These are phyloP conservation scores for Miscanthus sacchariflorus DNA, from an alignment of 202 grass and related monocot genomes.

Conservation along the genomic window DNA sequence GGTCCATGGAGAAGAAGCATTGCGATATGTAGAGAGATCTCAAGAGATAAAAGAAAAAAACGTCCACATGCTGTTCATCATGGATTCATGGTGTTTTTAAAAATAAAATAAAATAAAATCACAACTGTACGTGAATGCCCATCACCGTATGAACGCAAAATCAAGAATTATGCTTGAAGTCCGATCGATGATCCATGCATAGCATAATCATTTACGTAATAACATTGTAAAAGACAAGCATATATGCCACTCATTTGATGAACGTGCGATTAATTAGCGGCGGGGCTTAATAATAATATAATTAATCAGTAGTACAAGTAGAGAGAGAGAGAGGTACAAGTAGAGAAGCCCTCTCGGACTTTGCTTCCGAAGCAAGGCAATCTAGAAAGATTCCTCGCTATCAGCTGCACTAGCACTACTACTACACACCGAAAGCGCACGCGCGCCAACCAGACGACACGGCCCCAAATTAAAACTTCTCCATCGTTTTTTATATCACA, in stretches of 20 bases:
- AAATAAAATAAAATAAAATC: too few species aligned
- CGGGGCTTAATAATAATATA: neutral
- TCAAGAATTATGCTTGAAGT: too few species aligned
- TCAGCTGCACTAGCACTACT: conserved; percentile 11
- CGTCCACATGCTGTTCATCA: too few species aligned
- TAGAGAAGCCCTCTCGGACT: conserved; percentile 35
- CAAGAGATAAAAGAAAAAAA: too few species aligned
- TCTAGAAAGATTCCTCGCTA: conserved; percentile 49
- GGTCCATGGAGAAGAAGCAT: neutral
- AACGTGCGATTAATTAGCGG: conserved; percentile 31
- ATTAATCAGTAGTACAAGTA: conserved; percentile 13
- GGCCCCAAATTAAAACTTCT: neutral
- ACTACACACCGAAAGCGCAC: conserved; percentile 39
- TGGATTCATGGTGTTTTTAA: too few species aligned
- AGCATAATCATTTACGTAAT: neutral
- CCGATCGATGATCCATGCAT: neutral
- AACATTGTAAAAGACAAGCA: neutral
- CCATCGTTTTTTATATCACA: neutral
- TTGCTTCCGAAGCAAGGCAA: conserved; percentile 59
- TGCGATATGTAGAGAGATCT: neutral
- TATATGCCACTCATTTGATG: conserved; percentile 23
- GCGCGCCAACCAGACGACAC: neutral
- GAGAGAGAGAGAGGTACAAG: neutral
- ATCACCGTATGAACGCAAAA: too few species aligned
- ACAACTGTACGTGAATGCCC: too few species aligned